phyloP scores from a whole-genome alignment of 2,329 filamentous ascomycete species.

The Botrytis byssoidea region DNA sequence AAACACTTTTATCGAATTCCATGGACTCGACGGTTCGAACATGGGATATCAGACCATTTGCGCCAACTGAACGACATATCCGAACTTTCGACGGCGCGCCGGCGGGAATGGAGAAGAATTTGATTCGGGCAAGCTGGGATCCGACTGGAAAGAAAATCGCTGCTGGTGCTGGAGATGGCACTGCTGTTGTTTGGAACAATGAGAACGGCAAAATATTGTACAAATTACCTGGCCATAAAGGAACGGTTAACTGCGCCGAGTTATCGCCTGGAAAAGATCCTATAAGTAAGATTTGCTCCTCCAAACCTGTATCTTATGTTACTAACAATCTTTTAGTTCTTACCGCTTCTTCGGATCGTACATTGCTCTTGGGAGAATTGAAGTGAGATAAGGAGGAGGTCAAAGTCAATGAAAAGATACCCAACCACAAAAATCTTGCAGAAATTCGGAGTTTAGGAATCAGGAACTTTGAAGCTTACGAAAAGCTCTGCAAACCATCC shows the following conservation, averaged over 20 bases:
- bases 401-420: slow-evolving; percentile 17
- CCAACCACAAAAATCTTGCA: slow-evolving; percentile 3
- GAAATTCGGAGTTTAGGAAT: slow-evolving; percentile 3
- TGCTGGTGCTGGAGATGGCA: slow-evolving; percentile 86
- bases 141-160: slow-evolving; percentile 80
- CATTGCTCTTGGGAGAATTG: slow-evolving; percentile 78
- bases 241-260: slow-evolving; percentile 90
- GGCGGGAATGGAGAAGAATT: slow-evolving; percentile 83
- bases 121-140: slow-evolving; percentile 90
- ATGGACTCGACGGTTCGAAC: slow-evolving; percentile 93
- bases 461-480: background rate
- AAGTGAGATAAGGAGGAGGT: slow-evolving; percentile 47
- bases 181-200: slow-evolving; percentile 85
- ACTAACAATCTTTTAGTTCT: slow-evolving; percentile 58
- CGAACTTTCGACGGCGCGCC: slow-evolving; percentile 91
- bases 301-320: background rate
- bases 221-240: slow-evolving; percentile 93
- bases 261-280: slow-evolving; percentile 84
- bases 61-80: slow-evolving; percentile 80
- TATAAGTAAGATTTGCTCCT: slow-evolving; percentile 65
- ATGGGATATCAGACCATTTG: slow-evolving; percentile 96
- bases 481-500: slow-evolving; percentile 4
- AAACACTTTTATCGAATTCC: slow-evolving; percentile 84
- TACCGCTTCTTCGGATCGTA: slow-evolving; percentile 86
- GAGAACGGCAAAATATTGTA: slow-evolving; percentile 88